Evolutionary conservation across 495 filamentous ascomycete species (phyloP).

Genomic region (Aspergillus homomorphus): DNA sequence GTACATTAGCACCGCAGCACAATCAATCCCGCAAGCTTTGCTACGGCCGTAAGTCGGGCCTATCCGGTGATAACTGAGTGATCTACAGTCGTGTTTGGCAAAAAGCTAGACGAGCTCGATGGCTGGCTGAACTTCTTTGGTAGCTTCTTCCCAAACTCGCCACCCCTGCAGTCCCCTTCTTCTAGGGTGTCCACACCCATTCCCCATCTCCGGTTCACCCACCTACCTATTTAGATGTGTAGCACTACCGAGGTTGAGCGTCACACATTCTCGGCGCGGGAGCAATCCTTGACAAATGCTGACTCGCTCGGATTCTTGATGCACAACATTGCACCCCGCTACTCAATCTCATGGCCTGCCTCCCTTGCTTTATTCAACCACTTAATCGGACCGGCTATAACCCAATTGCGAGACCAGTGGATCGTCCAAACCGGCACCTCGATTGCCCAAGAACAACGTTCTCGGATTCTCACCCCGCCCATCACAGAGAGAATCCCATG

Average conservation of each 20-base stretch:
- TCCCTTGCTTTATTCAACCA: not conserved
- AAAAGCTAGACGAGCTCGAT: no score
- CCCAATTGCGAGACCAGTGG: not conserved
- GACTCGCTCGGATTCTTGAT: not conserved
- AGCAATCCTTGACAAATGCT: not conserved
- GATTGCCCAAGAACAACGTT: not conserved
- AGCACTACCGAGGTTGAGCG: not conserved
- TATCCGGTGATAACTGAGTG: not conserved
- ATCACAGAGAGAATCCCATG: not conserved
- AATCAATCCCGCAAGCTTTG: not conserved
- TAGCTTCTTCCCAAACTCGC: no score
- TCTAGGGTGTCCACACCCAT: no score
- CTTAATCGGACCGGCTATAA: not conserved
- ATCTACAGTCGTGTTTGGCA: no score
- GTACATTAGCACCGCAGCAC: no score
- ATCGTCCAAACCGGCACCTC: not conserved
- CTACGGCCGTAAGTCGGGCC: not conserved
- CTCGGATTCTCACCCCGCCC: not conserved
- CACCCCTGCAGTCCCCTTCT: no score
- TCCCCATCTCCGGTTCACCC: no score
- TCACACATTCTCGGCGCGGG: no score
- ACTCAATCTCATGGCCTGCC: not conserved
- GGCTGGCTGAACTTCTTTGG: no score
- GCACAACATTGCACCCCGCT: no score
- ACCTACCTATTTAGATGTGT: no score